Evolutionary conservation across 2,329 filamentous ascomycete species (phyloP), one percentile per base, ranked within the genome.

Genomic region (Cordyceps fumosorosea): DNA sequence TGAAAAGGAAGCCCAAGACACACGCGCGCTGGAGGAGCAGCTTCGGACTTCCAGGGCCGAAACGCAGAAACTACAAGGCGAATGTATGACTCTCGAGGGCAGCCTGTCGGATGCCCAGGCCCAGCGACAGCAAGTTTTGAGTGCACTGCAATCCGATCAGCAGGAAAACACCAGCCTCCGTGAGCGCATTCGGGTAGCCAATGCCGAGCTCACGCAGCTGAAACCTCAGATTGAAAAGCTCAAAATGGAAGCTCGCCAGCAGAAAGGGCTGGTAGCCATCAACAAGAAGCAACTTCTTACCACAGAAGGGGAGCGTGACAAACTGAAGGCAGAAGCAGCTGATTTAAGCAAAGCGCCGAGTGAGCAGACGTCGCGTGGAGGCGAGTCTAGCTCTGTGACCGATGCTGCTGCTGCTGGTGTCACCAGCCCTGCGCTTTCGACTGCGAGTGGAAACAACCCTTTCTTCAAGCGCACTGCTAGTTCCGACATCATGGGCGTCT

Each of bases 281-380:
- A 97, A 97, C 78, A 98, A 96, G 81, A 99, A 99, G 78, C 95
- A 99, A 76, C 80, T 98, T 64, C 85, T 89, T 42, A 97, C 93
- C 0, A 91, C 89, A 62, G 95, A 99, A 74, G 85, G 84, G 54
- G 93, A 98, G 73, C 85, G 90, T 37, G 93, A 98, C 64, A 93
- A 91, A 78, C 80, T 96, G 45, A 93, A 92, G 77, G 78, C 80
- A 1, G 93, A 98, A 73, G 88, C 89, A 51, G 87, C 87, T 63
- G 86, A 85, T 57, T 82, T 88, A 66, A 82, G 77, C 73, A 88
- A 81, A 80, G 84, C 78, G 68, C 85, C 78, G 69, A 85, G 78
- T 67, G 85, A 84, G 70, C 87, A 86, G 64, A 75, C 78, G 59
- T 76, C 80, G 37, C 81, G 80, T 68, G 84, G 80, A 72, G 77